Conservation (phyloP, 2,329 filamentous ascomycete species). For the Hypoxylon sp. region DNA sequence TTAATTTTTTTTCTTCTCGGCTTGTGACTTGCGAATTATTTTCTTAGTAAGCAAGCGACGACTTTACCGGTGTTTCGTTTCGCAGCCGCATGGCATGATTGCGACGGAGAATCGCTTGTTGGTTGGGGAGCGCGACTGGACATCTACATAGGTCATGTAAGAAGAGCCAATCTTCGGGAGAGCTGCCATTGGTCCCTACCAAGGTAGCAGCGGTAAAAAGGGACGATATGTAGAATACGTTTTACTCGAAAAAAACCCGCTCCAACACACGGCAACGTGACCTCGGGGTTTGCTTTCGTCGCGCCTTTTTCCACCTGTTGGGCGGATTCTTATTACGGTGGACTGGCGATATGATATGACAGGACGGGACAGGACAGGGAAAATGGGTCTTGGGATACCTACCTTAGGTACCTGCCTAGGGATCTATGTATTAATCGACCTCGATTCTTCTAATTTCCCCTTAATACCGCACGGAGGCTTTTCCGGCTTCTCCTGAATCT, state of each 20-base stretch:
- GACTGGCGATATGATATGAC: slow-evolving; percentile 2
- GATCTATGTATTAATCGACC: too few relatives aligned
- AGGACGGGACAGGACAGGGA: neutral
- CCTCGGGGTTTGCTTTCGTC: slow-evolving; percentile 4
- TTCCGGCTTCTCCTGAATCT: neutral
- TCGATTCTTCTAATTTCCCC: neutral
- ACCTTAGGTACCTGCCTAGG: too few relatives aligned
- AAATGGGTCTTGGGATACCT: neutral
- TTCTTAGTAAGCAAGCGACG: slow-evolving; percentile 10
- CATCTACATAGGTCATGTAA: neutral
- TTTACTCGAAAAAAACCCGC: too few relatives aligned
- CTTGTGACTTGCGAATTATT: slow-evolving; percentile 16
- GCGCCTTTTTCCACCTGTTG: neutral
- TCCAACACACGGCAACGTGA: slow-evolving; percentile 35
- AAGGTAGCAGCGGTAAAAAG: neutral
- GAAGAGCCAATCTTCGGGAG: neutral
- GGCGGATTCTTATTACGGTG: neutral
- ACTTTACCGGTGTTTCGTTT: slow-evolving; percentile 17
- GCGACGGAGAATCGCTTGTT: neutral
- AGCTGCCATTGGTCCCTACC: slow-evolving; percentile 24
- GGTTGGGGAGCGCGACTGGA: neutral
- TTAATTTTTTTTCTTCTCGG: neutral
- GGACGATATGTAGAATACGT: too few relatives aligned
- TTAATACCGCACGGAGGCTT: neutral
- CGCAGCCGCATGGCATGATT: neutral